A percentile compares a stretch with the other conserved stretches of the same genome.
phyloP scores from a whole-genome alignment of 2,329 filamentous ascomycete genomes.

The Diaporthe eres region DNA sequence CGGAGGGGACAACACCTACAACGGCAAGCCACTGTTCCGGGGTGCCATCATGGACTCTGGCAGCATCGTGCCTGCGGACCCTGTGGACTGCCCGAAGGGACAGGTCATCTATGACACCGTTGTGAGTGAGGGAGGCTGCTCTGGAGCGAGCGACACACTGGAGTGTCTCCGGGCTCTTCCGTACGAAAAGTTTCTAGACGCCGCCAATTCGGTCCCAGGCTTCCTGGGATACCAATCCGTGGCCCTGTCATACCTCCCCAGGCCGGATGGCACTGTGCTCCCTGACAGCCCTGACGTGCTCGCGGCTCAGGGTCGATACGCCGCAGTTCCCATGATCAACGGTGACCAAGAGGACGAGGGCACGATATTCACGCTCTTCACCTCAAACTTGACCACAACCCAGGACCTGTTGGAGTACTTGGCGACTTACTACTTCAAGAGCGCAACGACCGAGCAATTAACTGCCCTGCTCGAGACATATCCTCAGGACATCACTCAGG shows the following conservation, averaged over 20 bases:
- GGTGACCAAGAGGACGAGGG: constrained; percentile 87
- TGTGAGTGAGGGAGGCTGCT: constrained; percentile 73
- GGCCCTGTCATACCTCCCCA: constrained; percentile 80
- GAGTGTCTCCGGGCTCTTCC: constrained; percentile 74
- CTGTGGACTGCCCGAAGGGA: constrained; percentile 75
- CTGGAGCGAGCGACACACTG: constrained; percentile 68
- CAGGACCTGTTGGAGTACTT: constrained; percentile 74
- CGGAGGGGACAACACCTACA: constrained; percentile 80
- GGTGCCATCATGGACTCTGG: constrained; percentile 85
- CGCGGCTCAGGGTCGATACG: constrained; percentile 62
- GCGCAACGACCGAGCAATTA: constrained; percentile 66
- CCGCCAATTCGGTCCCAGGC: constrained; percentile 78
- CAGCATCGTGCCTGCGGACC: constrained; percentile 71
- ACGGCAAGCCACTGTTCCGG: constrained; percentile 81
- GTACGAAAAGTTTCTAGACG: constrained; percentile 73
- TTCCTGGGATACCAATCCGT: constrained; percentile 78
- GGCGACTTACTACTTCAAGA: constrained; percentile 69
- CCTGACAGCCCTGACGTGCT: constrained; percentile 74
- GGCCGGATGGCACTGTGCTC: constrained; percentile 77
- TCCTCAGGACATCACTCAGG: constrained; percentile 66
- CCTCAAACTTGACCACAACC: constrained; percentile 76
- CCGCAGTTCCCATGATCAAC: constrained; percentile 67
- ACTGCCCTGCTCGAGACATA: constrained; percentile 74
- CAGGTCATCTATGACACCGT: constrained; percentile 76
- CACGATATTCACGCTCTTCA: constrained; percentile 80